phyloP scores from a whole-genome alignment of 176 grass and related monocot genomes.

The Saccharum spontaneum region DNA sequence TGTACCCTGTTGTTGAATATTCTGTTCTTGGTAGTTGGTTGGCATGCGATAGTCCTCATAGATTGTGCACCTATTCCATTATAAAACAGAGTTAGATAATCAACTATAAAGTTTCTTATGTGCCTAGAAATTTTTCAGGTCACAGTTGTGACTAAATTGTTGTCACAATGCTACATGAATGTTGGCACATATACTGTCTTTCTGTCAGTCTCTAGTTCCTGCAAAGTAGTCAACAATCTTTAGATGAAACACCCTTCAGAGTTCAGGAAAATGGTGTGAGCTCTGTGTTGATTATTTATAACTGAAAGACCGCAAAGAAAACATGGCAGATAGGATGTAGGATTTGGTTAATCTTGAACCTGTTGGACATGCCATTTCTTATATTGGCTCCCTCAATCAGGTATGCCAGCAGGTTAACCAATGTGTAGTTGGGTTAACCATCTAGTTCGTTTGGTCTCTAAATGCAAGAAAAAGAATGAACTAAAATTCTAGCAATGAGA shows the following conservation, averaged over 20 bases:
- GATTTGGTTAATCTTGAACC: conserved; percentile 14
- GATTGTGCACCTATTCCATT: conserved; percentile 1
- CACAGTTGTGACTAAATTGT: neutral
- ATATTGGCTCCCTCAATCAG: neutral
- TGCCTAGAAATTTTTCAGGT: neutral
- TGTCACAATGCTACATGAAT: conserved; percentile 8
- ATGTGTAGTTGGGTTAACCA: neutral
- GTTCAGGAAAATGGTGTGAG: conserved; percentile 17
- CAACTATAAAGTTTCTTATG: neutral
- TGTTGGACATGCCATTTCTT: conserved; percentile 2
- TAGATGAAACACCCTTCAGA: conserved; percentile 14
- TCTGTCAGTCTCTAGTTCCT: neutral
- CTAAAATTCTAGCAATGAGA: neutral
- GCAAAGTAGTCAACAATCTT: neutral
- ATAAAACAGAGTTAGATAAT: neutral
- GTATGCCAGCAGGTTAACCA: neutral
- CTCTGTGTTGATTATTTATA: neutral
- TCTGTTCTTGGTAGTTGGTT: neutral
- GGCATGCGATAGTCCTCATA: neutral
- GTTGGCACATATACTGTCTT: neutral
- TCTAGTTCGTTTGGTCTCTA: neutral
- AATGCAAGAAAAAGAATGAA: neutral
- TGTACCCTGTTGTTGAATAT: neutral
- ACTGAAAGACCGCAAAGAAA: neutral
- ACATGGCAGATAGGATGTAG: neutral